Conservation (phyloP, 345 rosid species). For the Camelina neglecta region DNA sequence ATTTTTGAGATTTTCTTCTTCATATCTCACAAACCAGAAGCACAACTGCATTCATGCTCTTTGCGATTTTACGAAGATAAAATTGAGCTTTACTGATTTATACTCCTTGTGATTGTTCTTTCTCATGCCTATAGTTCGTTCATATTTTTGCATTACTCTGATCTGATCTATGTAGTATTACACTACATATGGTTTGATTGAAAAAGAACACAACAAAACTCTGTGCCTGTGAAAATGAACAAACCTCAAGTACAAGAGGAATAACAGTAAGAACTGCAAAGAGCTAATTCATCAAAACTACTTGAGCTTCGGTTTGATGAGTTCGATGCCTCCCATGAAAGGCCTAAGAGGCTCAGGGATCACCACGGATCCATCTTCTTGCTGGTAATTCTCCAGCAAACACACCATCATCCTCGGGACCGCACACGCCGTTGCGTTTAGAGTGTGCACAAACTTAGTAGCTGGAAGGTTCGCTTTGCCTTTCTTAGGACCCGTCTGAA, state of each 20-base stretch:
- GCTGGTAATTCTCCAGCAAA: slow-evolving; percentile 88
- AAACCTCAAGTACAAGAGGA: slow-evolving; percentile 19
- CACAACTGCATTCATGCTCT: too few relatives aligned
- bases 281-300: slow-evolving; percentile 23
- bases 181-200: too few relatives aligned
- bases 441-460: slow-evolving; percentile 84
- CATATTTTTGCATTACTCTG: too few relatives aligned
- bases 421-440: slow-evolving; percentile 98
- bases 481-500: slow-evolving; percentile 60
- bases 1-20: too few relatives aligned
- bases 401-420: slow-evolving; percentile 91
- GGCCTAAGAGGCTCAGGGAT: slow-evolving; percentile 81
- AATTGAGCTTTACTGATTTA: too few relatives aligned
- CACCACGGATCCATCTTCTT: slow-evolving; percentile 81
- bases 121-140: too few relatives aligned
- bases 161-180: too few relatives aligned
- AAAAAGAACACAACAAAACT: slow-evolving; percentile 25
- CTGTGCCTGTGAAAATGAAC: slow-evolving; percentile 8
- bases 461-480: slow-evolving; percentile 64
- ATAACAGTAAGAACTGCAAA: slow-evolving; percentile 3
- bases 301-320: slow-evolving; percentile 59
- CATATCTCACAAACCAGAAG: too few relatives aligned
- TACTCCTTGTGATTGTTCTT: too few relatives aligned
- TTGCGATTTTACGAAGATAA: too few relatives aligned
- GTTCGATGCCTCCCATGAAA: slow-evolving; percentile 83